Conservation (phyloP, 2,329 filamentous ascomycete genomes). For the Alternaria sp. region DNA sequence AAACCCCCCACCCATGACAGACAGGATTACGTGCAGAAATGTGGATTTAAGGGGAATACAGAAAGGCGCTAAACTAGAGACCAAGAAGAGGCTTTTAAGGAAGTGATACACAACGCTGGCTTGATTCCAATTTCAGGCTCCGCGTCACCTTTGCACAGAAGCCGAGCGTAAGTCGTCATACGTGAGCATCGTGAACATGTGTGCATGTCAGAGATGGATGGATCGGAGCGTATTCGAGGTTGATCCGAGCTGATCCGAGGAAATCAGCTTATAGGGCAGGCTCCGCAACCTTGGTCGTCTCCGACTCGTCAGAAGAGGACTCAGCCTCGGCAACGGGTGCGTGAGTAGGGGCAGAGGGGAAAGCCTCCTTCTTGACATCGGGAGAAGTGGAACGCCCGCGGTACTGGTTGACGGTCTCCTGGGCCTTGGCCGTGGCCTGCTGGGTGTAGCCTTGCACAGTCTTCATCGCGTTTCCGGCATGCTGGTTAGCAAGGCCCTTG, state of each 20-base stretch:
- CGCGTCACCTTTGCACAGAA: conserved; percentile 31
- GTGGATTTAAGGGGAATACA: conserved; percentile 27
- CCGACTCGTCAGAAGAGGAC: conserved; percentile 18
- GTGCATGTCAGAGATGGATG: conserved; percentile 18
- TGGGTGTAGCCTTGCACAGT: conserved; percentile 66
- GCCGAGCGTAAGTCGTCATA: conserved; percentile 34
- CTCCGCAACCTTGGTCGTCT: conserved; percentile 32
- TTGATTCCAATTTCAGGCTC: conserved; percentile 42
- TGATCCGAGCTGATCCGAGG: background rate
- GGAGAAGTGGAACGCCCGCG: conserved; percentile 50
- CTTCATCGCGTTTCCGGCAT: conserved; percentile 66
- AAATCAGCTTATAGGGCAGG: conserved; percentile 36
- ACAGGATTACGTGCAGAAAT: conserved; percentile 19
- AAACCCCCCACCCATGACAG: conserved; percentile 29
- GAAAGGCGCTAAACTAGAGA: conserved; percentile 36
- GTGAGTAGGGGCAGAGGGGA: conserved; percentile 29
- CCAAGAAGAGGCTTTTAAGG: conserved; percentile 39
- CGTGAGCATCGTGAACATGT: conserved; percentile 35
- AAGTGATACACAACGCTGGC: conserved; percentile 34
- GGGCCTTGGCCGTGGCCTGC: conserved; percentile 68
- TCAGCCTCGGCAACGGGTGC: conserved; percentile 21
- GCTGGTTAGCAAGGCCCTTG: conserved; percentile 67
- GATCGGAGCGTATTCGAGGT: conserved; percentile 7
- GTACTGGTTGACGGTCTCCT: conserved; percentile 58
- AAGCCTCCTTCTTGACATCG: conserved; percentile 37